Evolutionary conservation across 2,329 filamentous ascomycete genomes (phyloP).

Genomic region (Ophiosphaerella narmari): DNA sequence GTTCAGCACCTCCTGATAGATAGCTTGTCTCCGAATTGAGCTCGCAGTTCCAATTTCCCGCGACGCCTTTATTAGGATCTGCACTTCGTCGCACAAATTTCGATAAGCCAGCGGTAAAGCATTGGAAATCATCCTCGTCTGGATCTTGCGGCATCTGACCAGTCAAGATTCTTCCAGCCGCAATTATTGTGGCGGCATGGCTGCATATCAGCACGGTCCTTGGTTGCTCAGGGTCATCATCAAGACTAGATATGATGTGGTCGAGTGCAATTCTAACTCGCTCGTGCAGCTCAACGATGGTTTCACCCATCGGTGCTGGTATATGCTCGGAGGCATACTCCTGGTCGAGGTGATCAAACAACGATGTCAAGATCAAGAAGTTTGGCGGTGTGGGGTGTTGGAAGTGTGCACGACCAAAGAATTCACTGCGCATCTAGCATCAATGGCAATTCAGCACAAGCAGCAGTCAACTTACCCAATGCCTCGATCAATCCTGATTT

Average conservation of each 20-base stretch:
- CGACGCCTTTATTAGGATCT: slow-evolving; percentile 62
- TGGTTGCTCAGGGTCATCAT: slow-evolving; percentile 65
- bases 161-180: slow-evolving; percentile 80
- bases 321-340: slow-evolving; percentile 66
- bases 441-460: slow-evolving; percentile 44
- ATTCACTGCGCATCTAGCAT: slow-evolving; percentile 66
- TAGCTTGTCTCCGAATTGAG: slow-evolving; percentile 86
- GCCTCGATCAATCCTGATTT: slow-evolving; percentile 58
- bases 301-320: slow-evolving; percentile 77
- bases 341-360: slow-evolving; percentile 64
- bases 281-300: slow-evolving; percentile 77
- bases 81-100: slow-evolving; percentile 62
- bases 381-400: slow-evolving; percentile 79
- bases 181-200: slow-evolving; percentile 89
- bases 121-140: slow-evolving; percentile 77
- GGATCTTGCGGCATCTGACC: slow-evolving; percentile 73
- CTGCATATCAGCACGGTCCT: slow-evolving; percentile 79
- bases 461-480: slow-evolving; percentile 50
- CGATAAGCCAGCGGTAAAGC: slow-evolving; percentile 81
- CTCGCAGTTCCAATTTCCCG: slow-evolving; percentile 79
- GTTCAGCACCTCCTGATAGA: slow-evolving; percentile 77
- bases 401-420: slow-evolving; percentile 87
- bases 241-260: slow-evolving; percentile 72
- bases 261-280: slow-evolving; percentile 73
- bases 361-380: slow-evolving; percentile 66